phyloP scores from a whole-genome alignment of 2,329 filamentous ascomycete species.

The Diaporthe sp. region DNA sequence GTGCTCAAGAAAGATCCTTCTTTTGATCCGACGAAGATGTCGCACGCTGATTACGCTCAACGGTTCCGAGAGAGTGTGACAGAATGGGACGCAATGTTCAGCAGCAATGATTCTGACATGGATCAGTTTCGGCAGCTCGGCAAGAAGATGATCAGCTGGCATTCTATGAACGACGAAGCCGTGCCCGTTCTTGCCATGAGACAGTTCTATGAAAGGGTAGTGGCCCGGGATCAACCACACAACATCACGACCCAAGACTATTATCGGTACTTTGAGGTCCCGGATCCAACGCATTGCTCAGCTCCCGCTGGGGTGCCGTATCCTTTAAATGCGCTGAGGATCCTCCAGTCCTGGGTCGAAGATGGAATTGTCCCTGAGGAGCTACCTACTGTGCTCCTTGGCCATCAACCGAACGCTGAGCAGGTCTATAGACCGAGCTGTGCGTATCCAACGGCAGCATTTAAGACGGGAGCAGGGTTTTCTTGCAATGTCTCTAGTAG shows the following conservation, averaged over 20 bases:
- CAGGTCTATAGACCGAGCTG: neutral
- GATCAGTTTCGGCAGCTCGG: neutral
- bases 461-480: neutral
- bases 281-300: neutral
- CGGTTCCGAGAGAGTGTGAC: neutral
- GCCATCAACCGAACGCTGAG: neutral
- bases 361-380: neutral
- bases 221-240: conserved; percentile 5
- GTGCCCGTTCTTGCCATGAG: neutral
- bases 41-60: neutral
- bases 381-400: neutral
- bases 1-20: neutral
- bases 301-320: neutral
- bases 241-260: conserved; percentile 9
- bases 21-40: conserved; percentile 4
- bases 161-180: neutral
- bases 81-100: conserved; percentile 9
- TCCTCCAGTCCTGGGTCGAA: conserved; percentile 4
- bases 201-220: neutral
- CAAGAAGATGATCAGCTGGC: conserved; percentile 2
- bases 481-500: neutral
- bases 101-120: neutral
- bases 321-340: neutral
- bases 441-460: neutral
- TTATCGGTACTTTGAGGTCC: conserved; percentile 10